Evolutionary conservation across 352 stramenopile species (phyloP).

Genomic region (Peronospora destructor): DNA sequence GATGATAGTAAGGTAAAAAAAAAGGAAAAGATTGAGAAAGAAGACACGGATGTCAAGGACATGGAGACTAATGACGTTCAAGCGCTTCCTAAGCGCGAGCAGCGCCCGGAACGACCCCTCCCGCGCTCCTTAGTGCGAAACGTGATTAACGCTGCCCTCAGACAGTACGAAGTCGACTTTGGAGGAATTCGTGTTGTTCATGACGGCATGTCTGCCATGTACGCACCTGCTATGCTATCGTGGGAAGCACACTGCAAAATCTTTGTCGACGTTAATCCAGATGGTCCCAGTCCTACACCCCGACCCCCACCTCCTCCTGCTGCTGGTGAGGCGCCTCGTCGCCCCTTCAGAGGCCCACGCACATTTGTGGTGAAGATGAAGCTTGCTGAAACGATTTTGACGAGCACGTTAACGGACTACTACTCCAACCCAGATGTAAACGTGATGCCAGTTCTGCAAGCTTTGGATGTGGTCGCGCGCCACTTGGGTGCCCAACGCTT

Average conservation of each 20-base stretch:
- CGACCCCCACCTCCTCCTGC: conserved; percentile 18
- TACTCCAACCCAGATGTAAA: conserved; percentile 52
- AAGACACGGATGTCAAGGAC: conserved; percentile 30
- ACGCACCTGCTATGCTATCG: conserved; percentile 38
- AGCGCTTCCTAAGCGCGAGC: conserved; percentile 19
- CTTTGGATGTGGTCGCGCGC: conserved; percentile 63
- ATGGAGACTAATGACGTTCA: conserved; percentile 40
- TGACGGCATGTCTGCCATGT: conserved; percentile 59
- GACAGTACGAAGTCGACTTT: conserved; percentile 49
- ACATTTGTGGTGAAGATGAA: conserved; percentile 74
- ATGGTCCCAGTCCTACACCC: conserved; percentile 21
- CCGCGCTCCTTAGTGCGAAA: conserved; percentile 46
- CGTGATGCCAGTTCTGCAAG: conserved; percentile 55
- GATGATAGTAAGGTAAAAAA: conserved; percentile 26
- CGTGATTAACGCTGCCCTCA: conserved; percentile 52
- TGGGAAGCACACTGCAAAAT: conserved; percentile 40
- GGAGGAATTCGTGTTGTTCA: conserved; percentile 49
- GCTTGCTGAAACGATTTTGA: conserved; percentile 48
- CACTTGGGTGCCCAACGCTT: conserved; percentile 50
- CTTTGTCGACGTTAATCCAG: conserved; percentile 49
- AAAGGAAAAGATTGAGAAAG: conserved; percentile 28
- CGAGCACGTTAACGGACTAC: conserved; percentile 40
- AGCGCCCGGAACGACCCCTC: conserved; percentile 28
- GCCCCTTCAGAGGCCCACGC: conserved; percentile 28
- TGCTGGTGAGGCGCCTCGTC: conserved; percentile 19